A percentile compares a stretch with the other conserved stretches of the same genome.
phyloP scores from a whole-genome alignment of 2,329 filamentous ascomycete genomes.

The Fusarium proliferatum region DNA sequence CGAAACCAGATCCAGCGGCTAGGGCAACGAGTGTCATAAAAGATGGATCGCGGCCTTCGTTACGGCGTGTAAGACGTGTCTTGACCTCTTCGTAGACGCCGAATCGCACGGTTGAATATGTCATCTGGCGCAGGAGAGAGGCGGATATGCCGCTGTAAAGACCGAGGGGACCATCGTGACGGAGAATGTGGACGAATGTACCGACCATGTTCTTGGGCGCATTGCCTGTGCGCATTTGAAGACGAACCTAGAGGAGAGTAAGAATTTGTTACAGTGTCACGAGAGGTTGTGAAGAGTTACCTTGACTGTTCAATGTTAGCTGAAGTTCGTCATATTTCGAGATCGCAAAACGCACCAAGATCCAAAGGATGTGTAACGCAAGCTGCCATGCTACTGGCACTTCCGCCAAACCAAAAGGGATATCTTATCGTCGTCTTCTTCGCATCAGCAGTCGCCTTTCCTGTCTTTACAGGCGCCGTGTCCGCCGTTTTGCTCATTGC shows the following conservation, averaged over 20 bases:
- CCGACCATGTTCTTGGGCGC: constrained; percentile 84
- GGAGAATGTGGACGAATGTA: constrained; percentile 85
- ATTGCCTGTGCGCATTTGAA: constrained; percentile 84
- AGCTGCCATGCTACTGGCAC: constrained; percentile 90
- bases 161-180: constrained; percentile 78
- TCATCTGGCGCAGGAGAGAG: constrained; percentile 90
- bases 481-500: constrained; percentile 23
- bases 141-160: constrained; percentile 94
- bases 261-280: background rate
- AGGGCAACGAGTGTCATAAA: constrained; percentile 84
- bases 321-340: constrained; percentile 22
- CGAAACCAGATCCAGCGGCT: constrained; percentile 83
- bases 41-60: constrained; percentile 64
- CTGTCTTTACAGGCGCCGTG: constrained; percentile 24
- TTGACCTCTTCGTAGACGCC: constrained; percentile 97
- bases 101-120: constrained; percentile 96
- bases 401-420: constrained; percentile 97
- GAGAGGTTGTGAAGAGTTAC: constrained; percentile 17
- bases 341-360: constrained; percentile 71
- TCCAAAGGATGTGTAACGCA: constrained; percentile 94
- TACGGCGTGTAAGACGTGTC: constrained; percentile 64
- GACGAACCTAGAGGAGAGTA: constrained; percentile 71
- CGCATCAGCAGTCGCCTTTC: constrained; percentile 49
- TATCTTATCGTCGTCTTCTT: constrained; percentile 64
- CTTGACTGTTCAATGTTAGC: constrained; percentile 61